phyloP scores from a whole-genome alignment of 164 flowering plant species.

The Annona squamosa region DNA sequence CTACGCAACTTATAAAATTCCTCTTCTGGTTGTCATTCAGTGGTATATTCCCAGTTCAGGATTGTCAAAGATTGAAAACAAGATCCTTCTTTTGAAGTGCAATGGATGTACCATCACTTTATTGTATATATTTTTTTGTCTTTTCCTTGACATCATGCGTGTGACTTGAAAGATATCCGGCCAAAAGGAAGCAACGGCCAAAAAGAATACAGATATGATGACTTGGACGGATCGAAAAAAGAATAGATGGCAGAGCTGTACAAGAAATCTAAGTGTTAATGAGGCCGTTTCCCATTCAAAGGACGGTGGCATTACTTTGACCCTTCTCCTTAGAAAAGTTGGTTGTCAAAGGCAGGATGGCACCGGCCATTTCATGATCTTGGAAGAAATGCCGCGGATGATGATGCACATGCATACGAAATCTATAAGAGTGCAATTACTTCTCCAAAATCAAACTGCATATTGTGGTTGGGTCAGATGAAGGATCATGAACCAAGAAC shows the following conservation, averaged over 20 bases:
- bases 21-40: too few species aligned
- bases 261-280: not conserved
- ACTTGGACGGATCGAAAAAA: not conserved
- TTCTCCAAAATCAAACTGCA: too few species aligned
- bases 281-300: not conserved
- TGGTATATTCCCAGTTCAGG: too few species aligned
- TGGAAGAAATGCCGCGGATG: not conserved
- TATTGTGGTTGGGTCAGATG: too few species aligned
- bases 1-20: too few species aligned
- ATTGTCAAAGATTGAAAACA: too few species aligned
- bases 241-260: not conserved
- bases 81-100: too few species aligned
- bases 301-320: not conserved
- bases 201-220: not conserved
- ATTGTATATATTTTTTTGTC: too few species aligned
- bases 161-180: too few species aligned
- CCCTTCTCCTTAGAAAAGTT: not conserved
- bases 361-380: not conserved
- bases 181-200: not conserved
- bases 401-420: not conserved
- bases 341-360: not conserved
- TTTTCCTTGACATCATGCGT: too few species aligned
- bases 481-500: not conserved
- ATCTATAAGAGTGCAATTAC: too few species aligned
- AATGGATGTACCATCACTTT: too few species aligned